Base-by-base conservation (phyloP, 208 protist species). In the Vickermania spadyakhi region DNA sequence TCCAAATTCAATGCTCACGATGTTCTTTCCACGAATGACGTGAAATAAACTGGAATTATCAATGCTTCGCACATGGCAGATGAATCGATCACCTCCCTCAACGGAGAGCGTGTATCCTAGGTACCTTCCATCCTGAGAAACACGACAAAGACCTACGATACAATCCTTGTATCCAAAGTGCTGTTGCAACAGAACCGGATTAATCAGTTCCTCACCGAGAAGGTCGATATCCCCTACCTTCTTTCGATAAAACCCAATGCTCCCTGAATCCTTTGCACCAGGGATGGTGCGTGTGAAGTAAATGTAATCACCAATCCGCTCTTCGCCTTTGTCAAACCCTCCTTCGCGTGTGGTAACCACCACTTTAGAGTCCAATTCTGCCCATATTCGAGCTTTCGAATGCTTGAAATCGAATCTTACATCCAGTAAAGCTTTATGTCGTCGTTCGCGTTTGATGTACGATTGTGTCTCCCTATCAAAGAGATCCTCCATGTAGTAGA, bases 1-100 rank as follows among this genome's bases (percentile, higher is more conserved):
- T 3, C 89, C 86, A 68, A 96, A 96, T 69, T 96, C 89, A 56
- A 96, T 89, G 67, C 81, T 90, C 4, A 92, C 86, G 72, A 96
- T 96, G 52, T 91, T 96, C 31, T 78, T 89, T 2, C 89, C 84
- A 59, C 83, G 83, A 56, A 96, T 93, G 22, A 96, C 86, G 58
- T 96, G 89, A 60, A 93, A 96, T 23, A 93, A 56, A 57, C 79
- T 89, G 2, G 84, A 78, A 60, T 93, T 93, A 60, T 96, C 89
- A 28, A 96, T 83, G 58, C 84, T 92, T 28, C 89, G 80, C 22
- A 96, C 71, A 68, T 96, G 89, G 61, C 89, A 96, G 58, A 96
- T 79, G 54, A 84, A 96, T n/a, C 89, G 74, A 64, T 96, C 86
- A 23, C 89, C 82, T 28, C 89, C 89, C 31, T 89, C 89, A 13